phyloP scores from a whole-genome alignment of 345 rosid genomes.

The Psidium guajava region DNA sequence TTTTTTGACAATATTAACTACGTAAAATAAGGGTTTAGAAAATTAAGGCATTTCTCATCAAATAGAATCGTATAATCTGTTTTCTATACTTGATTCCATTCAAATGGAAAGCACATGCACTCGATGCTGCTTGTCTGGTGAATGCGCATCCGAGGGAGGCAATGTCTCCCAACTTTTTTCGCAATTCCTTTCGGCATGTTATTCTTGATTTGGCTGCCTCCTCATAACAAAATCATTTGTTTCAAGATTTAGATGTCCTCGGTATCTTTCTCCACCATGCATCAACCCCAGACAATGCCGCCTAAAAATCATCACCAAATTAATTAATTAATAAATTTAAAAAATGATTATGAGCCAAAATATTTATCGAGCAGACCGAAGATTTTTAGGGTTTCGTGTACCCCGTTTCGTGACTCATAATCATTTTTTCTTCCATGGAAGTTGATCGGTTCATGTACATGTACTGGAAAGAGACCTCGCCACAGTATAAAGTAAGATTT shows the following conservation, averaged over 20 bases:
- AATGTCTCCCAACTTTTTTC: not conserved
- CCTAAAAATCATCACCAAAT: not conserved
- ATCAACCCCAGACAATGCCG: not conserved
- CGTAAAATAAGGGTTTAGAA: not conserved
- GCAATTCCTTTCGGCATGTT: not conserved
- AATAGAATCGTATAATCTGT: not conserved
- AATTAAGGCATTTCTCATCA: not conserved
- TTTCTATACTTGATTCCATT: not conserved
- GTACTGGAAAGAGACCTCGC: not conserved
- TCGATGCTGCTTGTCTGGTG: not conserved
- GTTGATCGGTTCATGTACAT: conserved; percentile 20
- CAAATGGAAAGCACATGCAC: not conserved
- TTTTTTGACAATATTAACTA: too few species aligned
- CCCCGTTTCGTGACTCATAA: conserved; percentile 3
- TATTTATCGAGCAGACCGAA: conserved; percentile 67
- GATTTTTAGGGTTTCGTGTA: conserved; percentile 47
- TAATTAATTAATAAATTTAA: not conserved
- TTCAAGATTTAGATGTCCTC: not conserved
- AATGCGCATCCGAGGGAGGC: not conserved
- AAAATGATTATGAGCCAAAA: not conserved
- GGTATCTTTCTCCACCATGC: not conserved
- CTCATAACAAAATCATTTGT: not conserved
- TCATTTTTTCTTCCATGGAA: conserved; percentile 49
- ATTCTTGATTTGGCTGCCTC: not conserved
- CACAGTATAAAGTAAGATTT: not conserved